Conservation (phyloP, 225 moss, liverwort and hornwort genomes). For the Antitrichia curtipendula region DNA sequence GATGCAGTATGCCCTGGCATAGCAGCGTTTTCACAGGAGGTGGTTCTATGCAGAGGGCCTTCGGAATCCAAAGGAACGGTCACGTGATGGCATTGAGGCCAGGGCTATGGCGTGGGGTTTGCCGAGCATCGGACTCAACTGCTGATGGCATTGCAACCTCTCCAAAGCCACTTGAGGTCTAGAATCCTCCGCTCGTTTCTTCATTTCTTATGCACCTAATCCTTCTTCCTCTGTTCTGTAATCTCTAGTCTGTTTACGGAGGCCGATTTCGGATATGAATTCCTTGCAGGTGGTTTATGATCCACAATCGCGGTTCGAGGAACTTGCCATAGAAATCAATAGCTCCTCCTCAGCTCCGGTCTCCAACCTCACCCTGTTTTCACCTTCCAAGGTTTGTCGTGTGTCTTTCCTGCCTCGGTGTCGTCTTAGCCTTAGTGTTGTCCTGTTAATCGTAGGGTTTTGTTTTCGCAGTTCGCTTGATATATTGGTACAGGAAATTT, state of each 20-base stretch:
- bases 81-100: neutral
- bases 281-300: constrained; percentile 18
- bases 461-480: neutral
- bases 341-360: constrained; percentile 8
- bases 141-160: neutral
- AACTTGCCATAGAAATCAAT: constrained; percentile 9
- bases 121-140: neutral
- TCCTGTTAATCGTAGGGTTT: neutral
- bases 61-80: neutral
- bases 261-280: neutral
- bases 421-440: too few species aligned
- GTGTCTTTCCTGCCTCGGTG: neutral
- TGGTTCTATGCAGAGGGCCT: neutral
- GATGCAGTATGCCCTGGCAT: neutral
- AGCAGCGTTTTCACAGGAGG: neutral
- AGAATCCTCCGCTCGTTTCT: neutral
- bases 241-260: neutral
- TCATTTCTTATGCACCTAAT: neutral
- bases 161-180: constrained; percentile 6
- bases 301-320: constrained; percentile 22
- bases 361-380: constrained; percentile 61
- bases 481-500: neutral
- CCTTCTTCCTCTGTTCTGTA: neutral
- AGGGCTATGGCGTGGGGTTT: neutral
- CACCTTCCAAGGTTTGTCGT: constrained; percentile 70